A percentile compares a stretch with the other conserved stretches of the same genome.
phyloP scores from a whole-genome alignment of 139 green algal species.

The Astrephomene gubernaculifera region DNA sequence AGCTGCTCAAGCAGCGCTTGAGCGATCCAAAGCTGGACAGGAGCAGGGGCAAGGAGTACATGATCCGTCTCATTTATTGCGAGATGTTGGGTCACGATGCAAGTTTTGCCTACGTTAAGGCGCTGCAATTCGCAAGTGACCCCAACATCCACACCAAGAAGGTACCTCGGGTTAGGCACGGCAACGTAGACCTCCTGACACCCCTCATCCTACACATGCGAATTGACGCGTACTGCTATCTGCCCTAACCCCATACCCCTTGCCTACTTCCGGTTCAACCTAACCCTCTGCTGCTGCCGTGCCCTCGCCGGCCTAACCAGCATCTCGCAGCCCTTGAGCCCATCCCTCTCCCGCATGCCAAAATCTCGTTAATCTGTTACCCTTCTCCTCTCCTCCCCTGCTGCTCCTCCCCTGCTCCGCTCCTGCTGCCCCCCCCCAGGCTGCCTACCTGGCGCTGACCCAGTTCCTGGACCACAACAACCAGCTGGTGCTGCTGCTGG shows the following conservation, averaged over 20 bases:
- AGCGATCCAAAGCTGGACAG: conserved; percentile 84
- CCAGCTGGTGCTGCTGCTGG: conserved; percentile 95
- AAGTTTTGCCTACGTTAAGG: conserved; percentile 85
- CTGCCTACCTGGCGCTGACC: conserved; percentile 92
- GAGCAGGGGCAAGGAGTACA: conserved; percentile 80
- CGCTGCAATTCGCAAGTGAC: conserved; percentile 69
- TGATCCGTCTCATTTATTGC: conserved; percentile 96
- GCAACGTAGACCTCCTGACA: background rate
- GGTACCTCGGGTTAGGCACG: conserved; percentile 42
- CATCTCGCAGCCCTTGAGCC: too few relatives aligned
- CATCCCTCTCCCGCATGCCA: too few relatives aligned
- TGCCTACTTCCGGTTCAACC: too few relatives aligned
- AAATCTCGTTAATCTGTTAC: too few relatives aligned
- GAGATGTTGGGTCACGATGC: conserved; percentile 99
- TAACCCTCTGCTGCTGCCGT: too few relatives aligned
- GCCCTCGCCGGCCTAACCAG: too few relatives aligned
- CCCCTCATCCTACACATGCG: too few relatives aligned
- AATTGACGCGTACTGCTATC: too few relatives aligned
- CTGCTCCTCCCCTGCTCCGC: background rate
- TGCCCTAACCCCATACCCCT: too few relatives aligned
- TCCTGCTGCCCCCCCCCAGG: conserved; percentile 57
- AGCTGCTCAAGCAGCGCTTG: conserved; percentile 82
- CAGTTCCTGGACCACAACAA: conserved; percentile 93
- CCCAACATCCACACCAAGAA: conserved; percentile 73
- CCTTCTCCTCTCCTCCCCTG: too few relatives aligned